Evolutionary conservation across 176 grass and related monocot genomes (phyloP), one percentile per base, ranked within the genome.

Genomic region (Aegilops speltoides): DNA sequence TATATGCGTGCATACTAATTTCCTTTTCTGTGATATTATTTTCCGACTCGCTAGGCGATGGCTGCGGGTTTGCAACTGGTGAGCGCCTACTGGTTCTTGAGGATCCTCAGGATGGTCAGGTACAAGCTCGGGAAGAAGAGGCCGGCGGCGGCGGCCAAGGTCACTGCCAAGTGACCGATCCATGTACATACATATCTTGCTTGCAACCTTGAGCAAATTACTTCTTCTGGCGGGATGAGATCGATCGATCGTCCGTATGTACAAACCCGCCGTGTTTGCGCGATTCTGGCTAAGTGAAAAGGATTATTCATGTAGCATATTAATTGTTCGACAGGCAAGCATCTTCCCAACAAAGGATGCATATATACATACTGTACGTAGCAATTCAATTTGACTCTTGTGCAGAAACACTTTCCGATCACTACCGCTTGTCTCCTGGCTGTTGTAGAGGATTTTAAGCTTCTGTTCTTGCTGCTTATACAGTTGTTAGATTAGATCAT

Each of bases 11-110:
- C 46, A 23, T 33, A 64, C 46, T 52, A 17, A 10, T 29, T 16
- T 6, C 12, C 25, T 56, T 10, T 0, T 9, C 45, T 25, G 15
- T 23, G 16, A 28, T 81, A 12, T 60, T 43, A 41, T 54, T 2
- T 52, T 41, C 7, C 3, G 72, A 13, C 70, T 82, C 20, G 36
- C 23, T 75, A 90, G 94, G 94, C 94, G 31, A 97, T 92, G 92
- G 91, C 94, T 25, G 40, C 87, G 14, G 94, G 92, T 15, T 86
- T 97, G 88, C 94, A 97, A 67, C 78, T 97, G 74, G 92, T 97
- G 20, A 97, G 91, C 87, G 91, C 89, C 64, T 97, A 92, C 82
- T 97, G 92, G 94, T 97, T 97, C 88, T 67, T 90, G 69, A 93
- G 90, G 78, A 97, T 97, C 70, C 65, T 97, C 3, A 56, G 87